A percentile compares a stretch with the other conserved stretches of the same genome.
These are phyloP conservation scores for Rhizodiscina lignyota DNA, from an alignment of 495 filamentous ascomycete species.

Conservation along the genomic window DNA sequence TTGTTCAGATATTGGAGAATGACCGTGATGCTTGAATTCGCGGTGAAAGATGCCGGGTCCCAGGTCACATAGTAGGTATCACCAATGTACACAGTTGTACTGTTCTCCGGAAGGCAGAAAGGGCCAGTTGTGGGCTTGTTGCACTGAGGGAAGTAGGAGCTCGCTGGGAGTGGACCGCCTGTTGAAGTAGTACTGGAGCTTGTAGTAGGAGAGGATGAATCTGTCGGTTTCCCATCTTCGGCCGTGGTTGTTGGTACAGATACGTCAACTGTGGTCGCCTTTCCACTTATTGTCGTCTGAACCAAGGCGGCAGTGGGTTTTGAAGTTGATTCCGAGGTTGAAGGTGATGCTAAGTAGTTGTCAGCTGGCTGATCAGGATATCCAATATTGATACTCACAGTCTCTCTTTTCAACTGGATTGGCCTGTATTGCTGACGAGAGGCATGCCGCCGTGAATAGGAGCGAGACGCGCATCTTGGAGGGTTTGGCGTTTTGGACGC, in stretches of 20 bases:
- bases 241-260: slow-evolving; percentile 2
- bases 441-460: background rate
- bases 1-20: slow-evolving; percentile 21
- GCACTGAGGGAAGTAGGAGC: background rate
- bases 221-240: slow-evolving; percentile 7
- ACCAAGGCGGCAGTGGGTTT: background rate
- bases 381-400: slow-evolving; percentile 6
- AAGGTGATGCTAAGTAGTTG: background rate
- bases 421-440: background rate
- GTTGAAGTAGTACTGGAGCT: background rate
- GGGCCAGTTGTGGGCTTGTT: background rate
- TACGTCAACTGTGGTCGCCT: background rate
- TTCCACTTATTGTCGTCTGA: background rate
- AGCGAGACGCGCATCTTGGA: background rate
- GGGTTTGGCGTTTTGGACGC: too few relatives aligned
- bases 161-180: background rate
- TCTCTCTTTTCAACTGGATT: slow-evolving; percentile 12
- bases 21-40: slow-evolving; percentile 25
- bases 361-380: background rate
- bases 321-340: slow-evolving; percentile 1
- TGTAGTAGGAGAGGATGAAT: background rate
- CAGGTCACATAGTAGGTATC: slow-evolving; percentile 29
- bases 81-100: slow-evolving; percentile 20
- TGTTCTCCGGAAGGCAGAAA: slow-evolving; percentile 22
- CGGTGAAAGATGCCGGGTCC: slow-evolving; percentile 24